Evolutionary conservation across 345 rosid genomes (phyloP).

Genomic region (Clausena lansium): DNA sequence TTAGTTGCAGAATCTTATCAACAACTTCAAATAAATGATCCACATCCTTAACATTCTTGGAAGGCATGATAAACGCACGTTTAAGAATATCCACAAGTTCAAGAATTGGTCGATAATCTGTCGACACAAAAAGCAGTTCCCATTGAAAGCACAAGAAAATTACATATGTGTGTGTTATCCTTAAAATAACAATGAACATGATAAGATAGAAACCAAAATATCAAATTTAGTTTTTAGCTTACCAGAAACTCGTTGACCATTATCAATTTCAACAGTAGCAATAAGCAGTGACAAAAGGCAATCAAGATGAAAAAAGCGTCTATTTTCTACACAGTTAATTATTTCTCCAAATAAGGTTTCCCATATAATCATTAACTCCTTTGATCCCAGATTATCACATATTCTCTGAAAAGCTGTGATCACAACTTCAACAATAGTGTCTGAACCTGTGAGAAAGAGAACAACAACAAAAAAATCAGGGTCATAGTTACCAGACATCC

Average conservation of each 20-base stretch:
- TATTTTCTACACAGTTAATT: conserved; percentile 29
- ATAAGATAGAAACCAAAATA: conserved; percentile 16
- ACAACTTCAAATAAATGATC: conserved; percentile 41
- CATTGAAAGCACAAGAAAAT: conserved; percentile 9
- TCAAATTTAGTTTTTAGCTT: conserved; percentile 24
- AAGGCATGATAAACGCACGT: conserved; percentile 37
- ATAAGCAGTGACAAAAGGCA: conserved; percentile 53
- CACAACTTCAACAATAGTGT: conserved; percentile 60
- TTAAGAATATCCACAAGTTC: conserved; percentile 43
- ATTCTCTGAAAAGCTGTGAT: conserved; percentile 49
- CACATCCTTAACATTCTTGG: conserved; percentile 31
- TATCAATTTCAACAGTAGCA: conserved; percentile 45
- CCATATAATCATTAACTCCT: conserved; percentile 53
- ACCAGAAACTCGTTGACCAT: conserved; percentile 53
- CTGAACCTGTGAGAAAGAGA: conserved; percentile 43
- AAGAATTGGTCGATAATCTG: conserved; percentile 64
- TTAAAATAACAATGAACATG: background rate
- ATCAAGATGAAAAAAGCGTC: conserved; percentile 39
- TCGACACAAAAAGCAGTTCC: conserved; percentile 13
- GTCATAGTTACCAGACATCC: background rate
- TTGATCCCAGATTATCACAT: conserved; percentile 52
- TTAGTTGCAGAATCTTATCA: conserved; percentile 62
- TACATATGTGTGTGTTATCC: background rate
- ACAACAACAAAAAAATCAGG: conserved; percentile 20
- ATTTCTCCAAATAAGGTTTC: conserved; percentile 53